Percentiles rank a stretch among this genome's conserved stretches.
phyloP scores from a whole-genome alignment of 208 protist genomes.

The Acanthamoeba divionensis region DNA sequence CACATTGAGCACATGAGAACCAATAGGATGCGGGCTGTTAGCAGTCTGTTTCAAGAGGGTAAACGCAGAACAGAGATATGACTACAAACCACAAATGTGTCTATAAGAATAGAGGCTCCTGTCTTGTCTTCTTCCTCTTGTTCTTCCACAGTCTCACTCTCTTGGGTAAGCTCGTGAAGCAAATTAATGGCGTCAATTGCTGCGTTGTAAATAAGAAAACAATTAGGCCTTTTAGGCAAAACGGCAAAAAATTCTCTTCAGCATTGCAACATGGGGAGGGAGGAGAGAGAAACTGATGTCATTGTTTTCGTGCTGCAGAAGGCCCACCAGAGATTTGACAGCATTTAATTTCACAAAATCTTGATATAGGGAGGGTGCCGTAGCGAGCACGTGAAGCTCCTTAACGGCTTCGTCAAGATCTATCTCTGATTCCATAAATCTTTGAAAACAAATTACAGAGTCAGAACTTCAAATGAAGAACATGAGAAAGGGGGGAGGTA shows the following conservation, averaged over 20 bases:
- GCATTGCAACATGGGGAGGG: neutral
- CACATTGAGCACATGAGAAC: neutral
- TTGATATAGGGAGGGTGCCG: constrained; percentile 72
- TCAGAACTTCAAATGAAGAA: neutral
- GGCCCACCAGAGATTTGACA: constrained; percentile 64
- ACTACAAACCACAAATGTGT: neutral
- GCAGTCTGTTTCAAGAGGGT: too few relatives aligned
- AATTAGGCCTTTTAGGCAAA: too few relatives aligned
- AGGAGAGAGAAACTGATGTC: constrained; percentile 51
- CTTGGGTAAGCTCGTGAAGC: constrained; percentile 71
- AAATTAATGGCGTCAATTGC: constrained; percentile 71
- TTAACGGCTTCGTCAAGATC: constrained; percentile 75
- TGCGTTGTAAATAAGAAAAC: too few relatives aligned
- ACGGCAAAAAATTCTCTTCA: too few relatives aligned
- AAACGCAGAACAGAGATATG: neutral
- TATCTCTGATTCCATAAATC: constrained; percentile 77
- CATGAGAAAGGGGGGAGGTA: neutral
- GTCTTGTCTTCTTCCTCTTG: neutral
- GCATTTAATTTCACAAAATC: constrained; percentile 66
- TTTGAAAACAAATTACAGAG: neutral
- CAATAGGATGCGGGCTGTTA: too few relatives aligned
- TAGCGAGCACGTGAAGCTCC: constrained; percentile 75
- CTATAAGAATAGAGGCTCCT: neutral
- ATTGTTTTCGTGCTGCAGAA: constrained; percentile 77
- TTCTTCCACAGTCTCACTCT: neutral